Evolutionary conservation across 306 rosid genomes (phyloP), one percentile per base, ranked within the genome.

Genomic region (Mimosa pudica): DNA sequence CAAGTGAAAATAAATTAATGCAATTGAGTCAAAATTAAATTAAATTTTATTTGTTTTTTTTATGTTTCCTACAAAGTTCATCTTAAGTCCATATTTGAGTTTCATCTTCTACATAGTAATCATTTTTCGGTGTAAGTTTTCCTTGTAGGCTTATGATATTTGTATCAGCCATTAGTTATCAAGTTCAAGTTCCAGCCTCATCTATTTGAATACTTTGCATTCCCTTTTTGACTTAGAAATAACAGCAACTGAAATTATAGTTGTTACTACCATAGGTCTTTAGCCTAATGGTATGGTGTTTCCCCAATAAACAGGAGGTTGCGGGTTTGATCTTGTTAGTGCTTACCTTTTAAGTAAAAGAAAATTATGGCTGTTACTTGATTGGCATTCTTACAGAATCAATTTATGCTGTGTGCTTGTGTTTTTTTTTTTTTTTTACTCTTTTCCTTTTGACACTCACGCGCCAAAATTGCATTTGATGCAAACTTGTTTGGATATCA

Each of bases 111-210:
- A 44, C 36, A 38, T 20, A 44, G 6, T 36, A 10, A 24, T 17
- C 18, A 66, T 54, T 35, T 54, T 74, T 42, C 51, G 11, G 8
- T 44, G 14, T 41, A 57, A 20, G 54, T 36, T 12, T 57, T 20
- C 42, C 52, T 73, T 45, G 73, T 73, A 10, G 60, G 42, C 45
- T 74, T 36, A 61, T 4, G 67, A 33, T 48, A 54, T 55, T 55
- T 73, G n/a, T 62, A 24, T 24, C 30, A 24, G 30, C 30, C 30
- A 24, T 24, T 24, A 24, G 30, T 24, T 24, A 24, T 24, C 30
- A 24, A 60, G 65, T 60, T 20, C 4, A 52, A 52, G 58, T 52
- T 14, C 58, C 36, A 2, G 65, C 13, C 2, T 60, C 65, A 60
- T 60, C 65, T 60, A 52, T 7, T 52, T 12, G 58, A 52, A 52